Conservation (phyloP, 441 rosid species). For the Adansonia madagascariensis region DNA sequence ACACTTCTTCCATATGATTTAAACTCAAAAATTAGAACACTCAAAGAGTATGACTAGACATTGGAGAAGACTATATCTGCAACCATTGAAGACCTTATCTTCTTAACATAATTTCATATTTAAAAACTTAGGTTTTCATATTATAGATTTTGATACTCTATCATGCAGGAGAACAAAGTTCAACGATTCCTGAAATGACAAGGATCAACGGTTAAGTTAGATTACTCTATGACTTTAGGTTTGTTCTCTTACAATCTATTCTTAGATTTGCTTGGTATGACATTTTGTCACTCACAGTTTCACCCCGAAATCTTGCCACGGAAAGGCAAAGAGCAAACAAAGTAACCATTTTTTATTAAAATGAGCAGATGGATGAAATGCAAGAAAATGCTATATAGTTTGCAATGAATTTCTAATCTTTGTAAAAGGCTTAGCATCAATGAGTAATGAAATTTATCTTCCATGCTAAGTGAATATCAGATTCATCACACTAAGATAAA, state of each 20-base stretch:
- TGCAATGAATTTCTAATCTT: background rate
- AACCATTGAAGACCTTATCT: constrained; percentile 1
- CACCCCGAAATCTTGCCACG: background rate
- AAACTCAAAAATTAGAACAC: constrained; percentile 9
- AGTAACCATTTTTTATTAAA: background rate
- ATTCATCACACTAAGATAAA: background rate
- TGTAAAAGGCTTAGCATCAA: constrained; percentile 5
- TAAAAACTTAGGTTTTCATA: background rate
- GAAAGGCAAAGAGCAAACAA: background rate
- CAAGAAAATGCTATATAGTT: background rate
- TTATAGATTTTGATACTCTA: background rate
- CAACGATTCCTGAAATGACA: background rate
- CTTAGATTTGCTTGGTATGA: background rate
- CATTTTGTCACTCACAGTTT: background rate
- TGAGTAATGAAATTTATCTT: background rate
- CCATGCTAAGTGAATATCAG: background rate
- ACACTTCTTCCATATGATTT: constrained; percentile 10
- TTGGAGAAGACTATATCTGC: constrained; percentile 5
- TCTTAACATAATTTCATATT: background rate
- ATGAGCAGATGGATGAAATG: background rate
- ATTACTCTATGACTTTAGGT: background rate
- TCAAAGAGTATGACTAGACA: constrained; percentile 4
- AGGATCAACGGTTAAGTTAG: background rate
- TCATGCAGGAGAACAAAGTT: background rate
- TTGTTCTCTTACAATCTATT: background rate